These are phyloP conservation scores for Musa itinerans DNA, from an alignment of 176 grass and related monocot species.

Conservation along the genomic window DNA sequence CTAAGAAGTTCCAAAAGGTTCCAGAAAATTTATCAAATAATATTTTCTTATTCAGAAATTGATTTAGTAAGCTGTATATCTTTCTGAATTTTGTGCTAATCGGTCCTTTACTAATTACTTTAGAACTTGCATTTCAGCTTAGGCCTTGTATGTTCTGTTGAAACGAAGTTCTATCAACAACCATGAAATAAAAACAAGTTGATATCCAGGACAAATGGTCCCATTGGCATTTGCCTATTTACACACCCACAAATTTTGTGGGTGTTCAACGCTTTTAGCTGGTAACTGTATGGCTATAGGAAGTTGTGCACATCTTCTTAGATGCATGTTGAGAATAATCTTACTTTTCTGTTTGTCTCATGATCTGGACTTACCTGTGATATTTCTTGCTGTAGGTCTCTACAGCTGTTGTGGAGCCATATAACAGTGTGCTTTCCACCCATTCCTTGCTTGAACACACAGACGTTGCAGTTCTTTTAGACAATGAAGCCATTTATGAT, in stretches of 20 bases:
- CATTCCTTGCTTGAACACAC: conserved; percentile 98
- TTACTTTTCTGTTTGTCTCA: background rate
- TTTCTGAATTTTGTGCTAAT: background rate
- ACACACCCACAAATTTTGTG: too few species aligned
- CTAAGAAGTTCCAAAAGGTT: too few species aligned
- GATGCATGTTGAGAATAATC: background rate
- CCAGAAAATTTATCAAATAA: too few species aligned
- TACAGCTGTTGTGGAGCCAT: conserved; percentile 97
- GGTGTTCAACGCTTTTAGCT: too few species aligned
- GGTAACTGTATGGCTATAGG: too few species aligned
- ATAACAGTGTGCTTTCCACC: conserved; percentile 96
- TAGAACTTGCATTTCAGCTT: background rate
- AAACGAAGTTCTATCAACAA: background rate
- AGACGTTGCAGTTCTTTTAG: conserved; percentile 68
- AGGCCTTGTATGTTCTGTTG: background rate
- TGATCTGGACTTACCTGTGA: conserved; percentile 15
- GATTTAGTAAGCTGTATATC: too few species aligned
- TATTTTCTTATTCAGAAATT: too few species aligned
- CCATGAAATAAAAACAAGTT: background rate
- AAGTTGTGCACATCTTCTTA: background rate
- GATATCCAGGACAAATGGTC: background rate
- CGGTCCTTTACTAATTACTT: background rate
- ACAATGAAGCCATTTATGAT: conserved; percentile 96
- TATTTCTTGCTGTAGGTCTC: conserved; percentile 62
- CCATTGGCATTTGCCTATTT: background rate